Evolutionary conservation across 1,139 yeast species (phyloP).

Genomic region (Tardiomyces depauwii): DNA sequence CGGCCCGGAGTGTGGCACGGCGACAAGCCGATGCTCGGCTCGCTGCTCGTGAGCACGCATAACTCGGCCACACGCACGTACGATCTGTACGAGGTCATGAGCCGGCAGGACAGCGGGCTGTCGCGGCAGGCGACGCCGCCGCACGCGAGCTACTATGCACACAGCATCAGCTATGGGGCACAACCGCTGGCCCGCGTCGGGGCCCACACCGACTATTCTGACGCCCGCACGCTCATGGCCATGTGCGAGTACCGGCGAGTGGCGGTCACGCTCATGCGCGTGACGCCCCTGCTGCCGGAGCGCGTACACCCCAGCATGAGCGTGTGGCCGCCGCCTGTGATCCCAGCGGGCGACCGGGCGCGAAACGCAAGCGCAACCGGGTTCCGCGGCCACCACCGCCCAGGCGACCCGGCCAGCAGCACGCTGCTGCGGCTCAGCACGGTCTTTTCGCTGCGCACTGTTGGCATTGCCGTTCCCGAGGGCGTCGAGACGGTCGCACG

Average conservation of each 20-base stretch:
- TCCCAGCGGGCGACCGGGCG: constrained; percentile 14
- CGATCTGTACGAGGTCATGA: neutral
- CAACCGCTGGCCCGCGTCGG: neutral
- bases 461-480: neutral
- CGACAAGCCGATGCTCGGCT: neutral
- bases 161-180: neutral
- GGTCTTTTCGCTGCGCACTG: neutral
- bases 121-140: neutral
- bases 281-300: constrained; percentile 5
- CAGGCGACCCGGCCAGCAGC: neutral
- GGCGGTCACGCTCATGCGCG: constrained; percentile 6
- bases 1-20: constrained; percentile 1
- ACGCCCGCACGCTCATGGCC: neutral
- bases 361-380: constrained; percentile 2
- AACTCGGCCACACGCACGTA: neutral
- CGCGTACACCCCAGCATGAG: constrained; percentile 13
- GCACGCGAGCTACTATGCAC: neutral
- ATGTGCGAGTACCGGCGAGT: constrained; percentile 2
- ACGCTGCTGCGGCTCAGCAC: neutral
- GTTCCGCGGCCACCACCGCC: neutral
- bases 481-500: neutral
- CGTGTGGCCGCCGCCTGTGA: constrained; percentile 16
- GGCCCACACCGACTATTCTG: neutral
- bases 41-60: neutral
- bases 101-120: neutral